phyloP scores from a whole-genome alignment of 2,329 filamentous ascomycete species.

The Fusarium penzigii region DNA sequence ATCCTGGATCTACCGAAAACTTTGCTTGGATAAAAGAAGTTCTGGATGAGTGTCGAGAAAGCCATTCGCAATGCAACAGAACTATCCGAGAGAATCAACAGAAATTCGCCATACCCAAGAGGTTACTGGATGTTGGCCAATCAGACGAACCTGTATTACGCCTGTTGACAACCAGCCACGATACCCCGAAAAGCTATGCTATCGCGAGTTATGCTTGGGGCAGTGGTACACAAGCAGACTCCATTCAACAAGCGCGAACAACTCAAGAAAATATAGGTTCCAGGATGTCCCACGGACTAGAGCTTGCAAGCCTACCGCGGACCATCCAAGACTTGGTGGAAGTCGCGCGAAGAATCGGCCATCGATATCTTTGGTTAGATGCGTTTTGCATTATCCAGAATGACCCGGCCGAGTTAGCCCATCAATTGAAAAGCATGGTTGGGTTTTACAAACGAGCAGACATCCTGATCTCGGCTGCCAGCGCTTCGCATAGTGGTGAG shows the following conservation, averaged over 20 bases:
- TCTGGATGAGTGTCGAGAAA: neutral
- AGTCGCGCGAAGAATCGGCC: neutral
- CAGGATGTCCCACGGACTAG: neutral
- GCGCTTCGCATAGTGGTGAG: neutral
- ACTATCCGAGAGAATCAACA: neutral
- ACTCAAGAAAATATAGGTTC: neutral
- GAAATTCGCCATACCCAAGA: neutral
- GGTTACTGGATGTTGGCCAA: neutral
- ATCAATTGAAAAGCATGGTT: neutral
- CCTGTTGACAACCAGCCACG: neutral
- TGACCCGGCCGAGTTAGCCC: neutral
- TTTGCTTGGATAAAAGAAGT: neutral
- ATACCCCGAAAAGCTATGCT: neutral
- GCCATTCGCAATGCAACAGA: neutral
- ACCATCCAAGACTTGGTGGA: neutral
- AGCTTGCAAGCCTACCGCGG: neutral
- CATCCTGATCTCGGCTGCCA: neutral
- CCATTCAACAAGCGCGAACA: neutral
- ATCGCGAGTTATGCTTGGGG: neutral
- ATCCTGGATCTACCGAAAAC: neutral
- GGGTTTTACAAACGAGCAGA: neutral
- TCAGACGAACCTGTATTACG: neutral
- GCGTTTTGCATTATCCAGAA: neutral
- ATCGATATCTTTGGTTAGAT: neutral
- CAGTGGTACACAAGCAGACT: neutral